Evolutionary conservation across 2,329 filamentous ascomycete species (phyloP).

Genomic region (Arthrinium phaeospermum): DNA sequence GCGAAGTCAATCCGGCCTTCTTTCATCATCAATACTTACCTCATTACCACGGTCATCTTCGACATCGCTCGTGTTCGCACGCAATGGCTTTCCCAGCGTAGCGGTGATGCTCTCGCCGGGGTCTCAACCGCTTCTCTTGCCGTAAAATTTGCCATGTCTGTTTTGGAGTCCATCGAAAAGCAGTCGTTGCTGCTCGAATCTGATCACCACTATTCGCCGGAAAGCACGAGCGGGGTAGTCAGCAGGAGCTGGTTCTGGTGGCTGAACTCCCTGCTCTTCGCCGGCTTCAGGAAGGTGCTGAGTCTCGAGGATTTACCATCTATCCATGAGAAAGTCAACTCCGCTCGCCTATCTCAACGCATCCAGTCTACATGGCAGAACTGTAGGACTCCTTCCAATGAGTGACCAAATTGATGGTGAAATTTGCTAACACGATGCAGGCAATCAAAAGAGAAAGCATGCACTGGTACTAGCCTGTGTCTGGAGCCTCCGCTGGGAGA

Average conservation of each 20-base stretch:
- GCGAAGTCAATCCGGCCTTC: slow-evolving; percentile 24
- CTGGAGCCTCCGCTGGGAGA: slow-evolving; percentile 24
- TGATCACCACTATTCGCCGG: slow-evolving; percentile 30
- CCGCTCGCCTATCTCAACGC: slow-evolving; percentile 6
- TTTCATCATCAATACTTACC: slow-evolving; percentile 26
- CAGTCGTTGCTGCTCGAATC: slow-evolving; percentile 31
- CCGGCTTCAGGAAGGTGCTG: slow-evolving; percentile 34
- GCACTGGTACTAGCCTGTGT: slow-evolving; percentile 22
- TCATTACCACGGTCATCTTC: slow-evolving; percentile 26
- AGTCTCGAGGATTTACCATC: slow-evolving; percentile 30
- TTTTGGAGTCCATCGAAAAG: slow-evolving; percentile 36
- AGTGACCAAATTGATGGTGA: background rate
- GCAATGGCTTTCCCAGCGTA: slow-evolving; percentile 24
- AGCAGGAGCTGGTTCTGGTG: slow-evolving; percentile 38
- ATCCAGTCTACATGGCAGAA: slow-evolving; percentile 17
- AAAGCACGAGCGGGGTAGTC: slow-evolving; percentile 32
- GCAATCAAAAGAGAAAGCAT: slow-evolving; percentile 21
- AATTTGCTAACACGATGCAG: background rate
- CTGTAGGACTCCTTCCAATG: background rate
- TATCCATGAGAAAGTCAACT: slow-evolving; percentile 24
- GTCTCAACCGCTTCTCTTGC: slow-evolving; percentile 32
- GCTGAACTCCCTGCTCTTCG: slow-evolving; percentile 34
- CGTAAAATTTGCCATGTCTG: slow-evolving; percentile 30
- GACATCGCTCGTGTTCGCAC: slow-evolving; percentile 24
- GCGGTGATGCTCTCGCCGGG: slow-evolving; percentile 26